Conservation (phyloP, 1,139 yeast species). For the Blastobotrys petasosporus region DNA sequence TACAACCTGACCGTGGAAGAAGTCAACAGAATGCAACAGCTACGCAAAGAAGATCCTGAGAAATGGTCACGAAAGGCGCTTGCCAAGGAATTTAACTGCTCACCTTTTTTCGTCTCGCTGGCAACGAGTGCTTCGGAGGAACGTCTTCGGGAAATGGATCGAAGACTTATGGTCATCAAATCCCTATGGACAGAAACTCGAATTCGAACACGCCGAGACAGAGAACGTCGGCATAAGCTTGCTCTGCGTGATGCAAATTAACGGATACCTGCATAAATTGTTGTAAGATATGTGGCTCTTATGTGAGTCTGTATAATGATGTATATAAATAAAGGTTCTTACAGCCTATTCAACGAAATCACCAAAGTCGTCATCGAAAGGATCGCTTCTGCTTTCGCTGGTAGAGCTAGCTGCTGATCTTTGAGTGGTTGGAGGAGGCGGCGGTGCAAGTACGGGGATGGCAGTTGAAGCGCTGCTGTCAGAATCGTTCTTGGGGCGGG, state of each 20-base stretch:
- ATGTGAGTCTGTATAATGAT: not conserved
- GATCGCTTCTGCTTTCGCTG: slow-evolving; percentile 19
- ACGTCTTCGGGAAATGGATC: slow-evolving; percentile 41
- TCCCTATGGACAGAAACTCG: slow-evolving; percentile 46
- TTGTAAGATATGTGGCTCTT: not conserved
- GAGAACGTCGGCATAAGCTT: slow-evolving; percentile 49
- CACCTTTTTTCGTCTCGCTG: slow-evolving; percentile 49
- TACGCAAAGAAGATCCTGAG: slow-evolving; percentile 58
- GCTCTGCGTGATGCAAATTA: slow-evolving; percentile 58
- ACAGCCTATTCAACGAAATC: slow-evolving; percentile 30
- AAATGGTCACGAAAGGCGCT: slow-evolving; percentile 63
- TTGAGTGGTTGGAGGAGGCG: slow-evolving; percentile 20
- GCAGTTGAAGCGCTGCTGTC: slow-evolving; percentile 11
- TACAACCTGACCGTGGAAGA: slow-evolving; percentile 59
- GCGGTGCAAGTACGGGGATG: slow-evolving; percentile 19
- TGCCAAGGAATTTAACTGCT: slow-evolving; percentile 56
- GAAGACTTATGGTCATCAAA: slow-evolving; percentile 40
- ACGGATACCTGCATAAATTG: not conserved
- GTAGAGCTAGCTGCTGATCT: slow-evolving; percentile 5
- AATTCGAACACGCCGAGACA: slow-evolving; percentile 45
- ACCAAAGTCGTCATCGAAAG: slow-evolving; percentile 39
- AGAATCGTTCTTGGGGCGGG: slow-evolving; percentile 2
- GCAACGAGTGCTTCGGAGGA: slow-evolving; percentile 42
- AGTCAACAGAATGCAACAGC: slow-evolving; percentile 52
- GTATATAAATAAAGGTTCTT: not conserved